Evolutionary conservation across 352 stramenopile genomes (phyloP).

Genomic region (Phytophthora tentaculata): DNA sequence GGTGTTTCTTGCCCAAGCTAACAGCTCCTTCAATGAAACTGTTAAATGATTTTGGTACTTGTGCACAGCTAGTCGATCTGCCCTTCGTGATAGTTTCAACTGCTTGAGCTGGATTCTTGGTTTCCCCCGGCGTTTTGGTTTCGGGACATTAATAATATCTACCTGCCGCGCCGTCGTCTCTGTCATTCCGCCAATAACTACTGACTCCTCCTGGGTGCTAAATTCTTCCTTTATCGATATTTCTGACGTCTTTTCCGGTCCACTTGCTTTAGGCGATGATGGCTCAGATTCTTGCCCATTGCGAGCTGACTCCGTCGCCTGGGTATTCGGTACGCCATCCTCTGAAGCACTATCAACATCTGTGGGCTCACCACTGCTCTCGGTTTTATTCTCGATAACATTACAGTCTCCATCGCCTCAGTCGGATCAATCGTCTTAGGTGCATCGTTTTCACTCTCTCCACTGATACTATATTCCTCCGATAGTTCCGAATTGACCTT

Average conservation of each 20-base stretch:
- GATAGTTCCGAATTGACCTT: no score
- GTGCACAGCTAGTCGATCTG: not conserved
- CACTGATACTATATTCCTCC: not conserved
- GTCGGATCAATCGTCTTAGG: not conserved
- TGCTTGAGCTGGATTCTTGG: not conserved
- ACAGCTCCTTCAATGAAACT: not conserved
- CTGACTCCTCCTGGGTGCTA: not conserved
- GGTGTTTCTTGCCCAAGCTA: not conserved
- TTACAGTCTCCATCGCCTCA: not conserved
- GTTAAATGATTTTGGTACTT: not conserved
- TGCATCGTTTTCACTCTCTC: not conserved
- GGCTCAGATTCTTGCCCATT: not conserved
- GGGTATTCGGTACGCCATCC: not conserved
- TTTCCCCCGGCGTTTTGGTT: not conserved
- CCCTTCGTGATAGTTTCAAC: not conserved
- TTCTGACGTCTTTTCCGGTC: not conserved
- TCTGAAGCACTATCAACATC: not conserved
- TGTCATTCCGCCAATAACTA: not conserved
- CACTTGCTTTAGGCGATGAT: not conserved
- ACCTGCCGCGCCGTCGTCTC: not conserved
- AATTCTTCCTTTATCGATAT: not conserved
- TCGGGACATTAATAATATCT: not conserved
- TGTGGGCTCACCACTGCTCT: not conserved
- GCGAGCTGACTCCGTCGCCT: not conserved
- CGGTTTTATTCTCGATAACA: not conserved